These are phyloP conservation scores for Clitopilus hobsonii DNA, from an alignment of 768 basidiomycete species.

Conservation along the genomic window DNA sequence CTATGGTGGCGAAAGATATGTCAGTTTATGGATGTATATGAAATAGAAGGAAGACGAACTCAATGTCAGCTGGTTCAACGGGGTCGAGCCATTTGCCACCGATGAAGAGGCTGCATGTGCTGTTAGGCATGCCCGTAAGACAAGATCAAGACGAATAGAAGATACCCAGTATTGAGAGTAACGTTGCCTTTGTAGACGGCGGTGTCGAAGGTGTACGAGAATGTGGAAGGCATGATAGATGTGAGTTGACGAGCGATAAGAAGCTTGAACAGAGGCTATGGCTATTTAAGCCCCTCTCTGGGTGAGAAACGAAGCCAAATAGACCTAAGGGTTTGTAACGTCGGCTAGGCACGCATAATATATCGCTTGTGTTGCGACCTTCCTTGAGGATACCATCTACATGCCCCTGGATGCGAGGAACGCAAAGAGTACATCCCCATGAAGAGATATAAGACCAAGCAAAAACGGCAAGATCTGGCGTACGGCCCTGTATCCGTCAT, in stretches of 20 bases:
- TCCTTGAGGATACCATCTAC: neutral
- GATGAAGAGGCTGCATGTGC: slow-evolving; percentile 55
- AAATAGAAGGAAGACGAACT: slow-evolving; percentile 38
- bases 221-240: slow-evolving; percentile 33
- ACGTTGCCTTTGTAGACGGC: slow-evolving; percentile 53
- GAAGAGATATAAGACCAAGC: neutral
- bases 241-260: too few relatives aligned
- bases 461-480: neutral
- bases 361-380: neutral
- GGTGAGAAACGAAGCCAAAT: too few relatives aligned
- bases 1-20: slow-evolving; percentile 22
- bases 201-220: slow-evolving; percentile 47
- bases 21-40: slow-evolving; percentile 2
- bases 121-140: neutral
- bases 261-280: too few relatives aligned
- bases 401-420: neutral
- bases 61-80: slow-evolving; percentile 53
- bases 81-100: slow-evolving; percentile 62
- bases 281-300: neutral
- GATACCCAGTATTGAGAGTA: slow-evolving; percentile 50
- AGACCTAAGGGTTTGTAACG: too few relatives aligned
- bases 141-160: neutral
- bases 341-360: neutral
- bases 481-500: neutral
- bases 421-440: neutral